Base-by-base conservation (phyloP, 2,329 filamentous ascomycete genomes). In the Emmonsia crescens region DNA sequence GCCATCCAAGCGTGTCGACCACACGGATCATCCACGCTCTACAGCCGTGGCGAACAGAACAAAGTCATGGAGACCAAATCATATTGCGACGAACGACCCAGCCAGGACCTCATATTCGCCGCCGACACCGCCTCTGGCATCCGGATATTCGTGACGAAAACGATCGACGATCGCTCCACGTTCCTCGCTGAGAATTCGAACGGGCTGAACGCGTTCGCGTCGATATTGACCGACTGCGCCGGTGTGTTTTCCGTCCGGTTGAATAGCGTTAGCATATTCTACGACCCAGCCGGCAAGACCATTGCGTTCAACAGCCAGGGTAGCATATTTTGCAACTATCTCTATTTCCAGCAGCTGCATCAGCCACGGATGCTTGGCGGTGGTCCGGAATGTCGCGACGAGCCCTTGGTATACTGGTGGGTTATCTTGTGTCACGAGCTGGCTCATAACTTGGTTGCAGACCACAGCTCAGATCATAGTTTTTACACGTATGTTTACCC, bases 381-480 rank as follows among this genome's bases (percentile, higher is more conserved):
- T 63, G 66, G 66, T 57, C 76, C 62, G 57, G 72, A 70, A 56
- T 66, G 65, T 57, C 85, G 79, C 71, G 80, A 84, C 3, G 88
- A 94, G 64, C 89, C 89, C 2, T 79, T 85, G 62, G 83, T 88
- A 0, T 96, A 92, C 80, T 97, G 93, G 93, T 96, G 89, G 84
- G 89, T 96, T 65, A 91, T 94, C n/a, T 74, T 96, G 64, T 95
- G 91, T 64, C 94, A 99, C 73, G 95, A 99, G 77, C 77, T 99
- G 73, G 92, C 94, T 62, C 94, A 99, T 76, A 99, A 99, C 72
- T 77, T 99, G 60, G 90, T 96, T 9, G 76, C 78, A 44, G 82
- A 85, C 65, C 93, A 97, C 74, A 88, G 87, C 69, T 80, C 88
- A 19, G 83, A 88, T 60, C 91, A 96, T 74, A 89, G 86, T 69